These are phyloP conservation scores for Pseudozyma pruni DNA, from an alignment of 1,284 basidiomycete species.

Conservation along the genomic window DNA sequence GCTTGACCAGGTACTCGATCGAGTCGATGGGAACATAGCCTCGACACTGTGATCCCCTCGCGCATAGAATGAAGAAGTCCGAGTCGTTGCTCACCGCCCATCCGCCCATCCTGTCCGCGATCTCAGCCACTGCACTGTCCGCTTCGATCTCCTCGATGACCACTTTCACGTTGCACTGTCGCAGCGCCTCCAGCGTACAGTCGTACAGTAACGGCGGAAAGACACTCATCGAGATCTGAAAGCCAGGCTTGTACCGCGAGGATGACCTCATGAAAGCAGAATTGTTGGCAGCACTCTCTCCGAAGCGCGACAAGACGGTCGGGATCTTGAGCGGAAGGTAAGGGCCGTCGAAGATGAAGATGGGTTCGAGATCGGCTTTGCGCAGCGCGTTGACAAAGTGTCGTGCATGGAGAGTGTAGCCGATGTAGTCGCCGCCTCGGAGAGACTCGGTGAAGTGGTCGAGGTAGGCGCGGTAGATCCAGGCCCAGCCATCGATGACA, in stretches of 20 bases:
- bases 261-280: conserved; percentile 54
- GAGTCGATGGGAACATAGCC: conserved; percentile 58
- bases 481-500: conserved; percentile 59
- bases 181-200: conserved; percentile 41
- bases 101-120: conserved; percentile 46
- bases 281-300: conserved; percentile 26
- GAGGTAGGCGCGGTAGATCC: conserved; percentile 52
- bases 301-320: conserved; percentile 33
- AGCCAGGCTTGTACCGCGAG: conserved; percentile 31
- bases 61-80: conserved; percentile 61
- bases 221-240: conserved; percentile 41
- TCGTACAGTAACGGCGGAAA: conserved; percentile 49
- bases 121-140: conserved; percentile 54
- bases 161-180: conserved; percentile 31
- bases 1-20: conserved; percentile 44
- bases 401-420: conserved; percentile 28
- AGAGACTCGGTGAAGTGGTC: conserved; percentile 47
- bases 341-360: conserved; percentile 62
- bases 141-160: conserved; percentile 55
- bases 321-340: conserved; percentile 50
- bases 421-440: conserved; percentile 46
- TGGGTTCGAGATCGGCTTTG: conserved; percentile 36
- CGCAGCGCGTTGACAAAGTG: conserved; percentile 31
- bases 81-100: conserved; percentile 58
- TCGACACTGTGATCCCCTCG: conserved; percentile 39